phyloP scores from a whole-genome alignment of 2,329 filamentous ascomycete genomes.

The Pyricularia sp. region DNA sequence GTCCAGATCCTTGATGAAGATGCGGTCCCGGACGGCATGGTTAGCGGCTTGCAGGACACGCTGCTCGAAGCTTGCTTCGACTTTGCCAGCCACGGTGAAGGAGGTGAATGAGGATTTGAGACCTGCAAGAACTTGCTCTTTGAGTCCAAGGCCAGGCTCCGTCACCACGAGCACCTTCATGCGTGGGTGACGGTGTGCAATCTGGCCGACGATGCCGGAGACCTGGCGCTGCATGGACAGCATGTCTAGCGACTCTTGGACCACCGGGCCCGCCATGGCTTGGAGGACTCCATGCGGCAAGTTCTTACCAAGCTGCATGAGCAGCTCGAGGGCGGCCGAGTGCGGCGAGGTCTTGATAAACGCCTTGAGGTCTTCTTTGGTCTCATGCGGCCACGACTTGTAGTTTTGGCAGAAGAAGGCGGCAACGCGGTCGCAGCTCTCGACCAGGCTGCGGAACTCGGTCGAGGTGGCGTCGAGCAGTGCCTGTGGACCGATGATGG shows the following conservation, averaged over 20 bases:
- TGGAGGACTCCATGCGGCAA: slow-evolving; percentile 14
- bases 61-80: slow-evolving; percentile 10
- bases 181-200: slow-evolving; percentile 23
- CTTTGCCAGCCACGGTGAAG: slow-evolving; percentile 14
- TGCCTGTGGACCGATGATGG: slow-evolving; percentile 15
- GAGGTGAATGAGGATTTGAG: slow-evolving; percentile 18
- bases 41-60: slow-evolving; percentile 6
- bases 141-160: slow-evolving; percentile 17
- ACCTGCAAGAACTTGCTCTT: slow-evolving; percentile 17
- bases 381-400: slow-evolving; percentile 14
- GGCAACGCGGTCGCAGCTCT: slow-evolving; percentile 23
- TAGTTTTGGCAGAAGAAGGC: slow-evolving; percentile 10
- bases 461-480: background rate
- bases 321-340: slow-evolving; percentile 15
- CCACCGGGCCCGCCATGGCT: slow-evolving; percentile 11
- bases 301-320: slow-evolving; percentile 13
- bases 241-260: slow-evolving; percentile 19
- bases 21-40: slow-evolving; percentile 8
- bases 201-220: slow-evolving; percentile 20
- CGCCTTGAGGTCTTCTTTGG: slow-evolving; percentile 13
- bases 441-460: slow-evolving; percentile 13
- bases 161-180: slow-evolving; percentile 26
- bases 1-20: slow-evolving; percentile 11
- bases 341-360: slow-evolving; percentile 21
- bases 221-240: slow-evolving; percentile 20